A percentile compares a stretch with the other conserved stretches of the same genome.
These are phyloP conservation scores for Boletus fagicola DNA, from an alignment of 768 basidiomycete genomes.

Conservation along the genomic window DNA sequence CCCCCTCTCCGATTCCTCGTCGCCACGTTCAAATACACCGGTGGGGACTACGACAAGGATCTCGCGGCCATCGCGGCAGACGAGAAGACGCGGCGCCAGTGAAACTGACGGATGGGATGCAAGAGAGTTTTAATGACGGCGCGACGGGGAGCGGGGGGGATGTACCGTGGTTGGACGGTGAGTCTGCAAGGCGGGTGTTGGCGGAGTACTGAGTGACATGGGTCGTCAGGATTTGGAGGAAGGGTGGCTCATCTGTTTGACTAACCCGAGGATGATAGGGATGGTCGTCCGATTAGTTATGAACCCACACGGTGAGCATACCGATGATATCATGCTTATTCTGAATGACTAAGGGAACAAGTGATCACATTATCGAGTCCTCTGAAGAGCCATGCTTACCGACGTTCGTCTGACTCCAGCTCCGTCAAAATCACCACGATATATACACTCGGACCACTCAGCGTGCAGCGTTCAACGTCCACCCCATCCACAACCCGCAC, in stretches of 20 bases:
- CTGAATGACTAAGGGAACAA: too few species aligned
- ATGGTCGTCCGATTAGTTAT: not conserved
- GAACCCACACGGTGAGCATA: not conserved
- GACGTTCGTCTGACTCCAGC: not conserved
- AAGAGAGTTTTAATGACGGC: constrained; percentile 69
- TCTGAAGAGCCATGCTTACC: not conserved
- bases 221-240: constrained; percentile 51
- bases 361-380: too few species aligned
- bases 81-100: constrained; percentile 72
- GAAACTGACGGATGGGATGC: constrained; percentile 74
- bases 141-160: constrained; percentile 67
- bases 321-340: not conserved
- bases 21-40: constrained; percentile 76
- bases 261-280: too few species aligned
- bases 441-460: not conserved
- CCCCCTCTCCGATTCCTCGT: constrained; percentile 64
- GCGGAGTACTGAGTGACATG: not conserved
- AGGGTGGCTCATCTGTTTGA: constrained; percentile 29
- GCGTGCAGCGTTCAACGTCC: too few species aligned
- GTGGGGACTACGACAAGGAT: constrained; percentile 60
- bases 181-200: constrained; percentile 7
- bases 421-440: not conserved
- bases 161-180: constrained; percentile 72
- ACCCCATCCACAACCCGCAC: constrained; percentile 44
- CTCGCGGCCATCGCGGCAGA: constrained; percentile 65